These are phyloP conservation scores for Oryza meyeriana DNA, from an alignment of 176 grass and related monocot species.

Conservation along the genomic window DNA sequence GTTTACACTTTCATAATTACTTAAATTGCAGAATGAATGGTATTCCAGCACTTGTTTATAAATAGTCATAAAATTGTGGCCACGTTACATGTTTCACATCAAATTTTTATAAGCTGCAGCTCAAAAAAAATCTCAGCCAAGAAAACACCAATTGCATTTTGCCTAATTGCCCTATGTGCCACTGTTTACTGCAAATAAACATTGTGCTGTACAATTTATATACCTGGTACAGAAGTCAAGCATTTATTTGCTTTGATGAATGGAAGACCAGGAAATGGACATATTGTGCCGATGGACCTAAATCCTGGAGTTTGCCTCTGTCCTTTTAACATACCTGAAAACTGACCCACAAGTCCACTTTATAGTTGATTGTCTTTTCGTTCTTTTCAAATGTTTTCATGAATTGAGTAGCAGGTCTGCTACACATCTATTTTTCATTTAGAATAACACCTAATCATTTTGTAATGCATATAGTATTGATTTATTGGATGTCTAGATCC, in stretches of 20 bases:
- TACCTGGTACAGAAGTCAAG: background rate
- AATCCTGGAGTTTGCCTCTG: background rate
- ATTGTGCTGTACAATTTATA: background rate
- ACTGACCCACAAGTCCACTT: background rate
- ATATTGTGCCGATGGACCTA: slow-evolving; percentile 5
- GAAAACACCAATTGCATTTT: background rate
- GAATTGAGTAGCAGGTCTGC: background rate
- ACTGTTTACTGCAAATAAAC: background rate
- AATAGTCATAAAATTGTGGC: slow-evolving; percentile 3
- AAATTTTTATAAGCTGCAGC: background rate
- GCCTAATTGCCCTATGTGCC: slow-evolving; percentile 6
- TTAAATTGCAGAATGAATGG: slow-evolving; percentile 2
- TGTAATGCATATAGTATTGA: background rate
- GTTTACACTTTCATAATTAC: background rate
- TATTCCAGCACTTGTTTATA: slow-evolving; percentile 14
- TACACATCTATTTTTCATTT: background rate
- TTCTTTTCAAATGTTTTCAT: background rate
- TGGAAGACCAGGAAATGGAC: slow-evolving; percentile 3
- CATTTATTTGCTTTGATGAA: slow-evolving; percentile 27
- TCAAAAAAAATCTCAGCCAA: too few relatives aligned
- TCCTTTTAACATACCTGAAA: background rate
- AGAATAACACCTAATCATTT: background rate
- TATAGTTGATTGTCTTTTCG: background rate
- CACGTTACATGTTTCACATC: background rate
- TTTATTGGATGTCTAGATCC: background rate